These are phyloP conservation scores for Wallacemonas sp. DNA, from an alignment of 208 protist species.

Conservation along the genomic window DNA sequence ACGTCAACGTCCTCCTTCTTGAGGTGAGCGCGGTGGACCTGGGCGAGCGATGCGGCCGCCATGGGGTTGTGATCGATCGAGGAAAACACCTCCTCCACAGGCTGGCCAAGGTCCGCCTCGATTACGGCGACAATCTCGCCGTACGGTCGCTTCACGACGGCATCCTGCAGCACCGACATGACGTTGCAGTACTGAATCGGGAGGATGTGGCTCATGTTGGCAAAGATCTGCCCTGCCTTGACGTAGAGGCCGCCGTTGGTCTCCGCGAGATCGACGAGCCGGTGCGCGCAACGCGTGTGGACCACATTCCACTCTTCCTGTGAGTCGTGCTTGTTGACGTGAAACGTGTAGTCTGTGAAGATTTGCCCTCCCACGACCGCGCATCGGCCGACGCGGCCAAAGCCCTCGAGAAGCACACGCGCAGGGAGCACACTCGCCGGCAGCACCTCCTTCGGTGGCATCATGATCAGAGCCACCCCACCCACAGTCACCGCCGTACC, in stretches of 20 bases:
- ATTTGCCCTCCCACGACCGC: constrained; percentile 60
- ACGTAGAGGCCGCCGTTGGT: constrained; percentile 94
- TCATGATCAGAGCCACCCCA: constrained; percentile 32
- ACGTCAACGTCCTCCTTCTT: constrained; percentile 75
- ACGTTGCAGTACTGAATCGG: constrained; percentile 87
- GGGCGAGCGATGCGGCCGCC: constrained; percentile 88
- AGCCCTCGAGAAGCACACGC: constrained; percentile 78
- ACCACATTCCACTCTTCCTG: constrained; percentile 78
- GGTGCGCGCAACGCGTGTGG: constrained; percentile 71
- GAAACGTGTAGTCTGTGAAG: constrained; percentile 73
- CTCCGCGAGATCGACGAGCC: constrained; percentile 79
- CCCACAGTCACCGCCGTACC: constrained; percentile 22
- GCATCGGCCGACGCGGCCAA: constrained; percentile 81
- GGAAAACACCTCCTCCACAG: constrained; percentile 62
- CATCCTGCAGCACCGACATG: constrained; percentile 83
- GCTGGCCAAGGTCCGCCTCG: constrained; percentile 54
- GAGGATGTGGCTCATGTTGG: constrained; percentile 93
- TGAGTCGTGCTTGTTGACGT: constrained; percentile 30
- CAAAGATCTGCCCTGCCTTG: constrained; percentile 94
- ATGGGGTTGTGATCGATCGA: constrained; percentile 72
- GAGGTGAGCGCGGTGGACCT: constrained; percentile 83
- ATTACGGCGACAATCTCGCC: constrained; percentile 80
- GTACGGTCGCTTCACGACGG: constrained; percentile 72
- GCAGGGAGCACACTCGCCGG: constrained; percentile 59
- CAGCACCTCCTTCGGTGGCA: constrained; percentile 71